Evolutionary conservation across 2,329 filamentous ascomycete species (phyloP).

Genomic region (Aspergillus bombycis): DNA sequence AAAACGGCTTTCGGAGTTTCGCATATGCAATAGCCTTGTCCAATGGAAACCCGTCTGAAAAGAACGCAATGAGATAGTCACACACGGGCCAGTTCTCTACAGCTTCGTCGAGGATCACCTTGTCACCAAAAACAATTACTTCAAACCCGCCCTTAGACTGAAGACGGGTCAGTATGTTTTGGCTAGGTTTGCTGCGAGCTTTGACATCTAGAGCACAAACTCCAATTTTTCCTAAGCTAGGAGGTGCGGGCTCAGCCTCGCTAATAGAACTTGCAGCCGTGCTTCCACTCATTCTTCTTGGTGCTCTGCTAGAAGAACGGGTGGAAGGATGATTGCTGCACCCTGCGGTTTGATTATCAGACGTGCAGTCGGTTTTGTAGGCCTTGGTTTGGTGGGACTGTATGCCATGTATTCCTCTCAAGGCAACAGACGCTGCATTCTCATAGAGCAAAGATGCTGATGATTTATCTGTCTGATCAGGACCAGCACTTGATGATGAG

Average conservation of each 20-base stretch:
- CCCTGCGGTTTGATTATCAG: conserved; percentile 41
- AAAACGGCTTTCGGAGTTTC: conserved; percentile 90
- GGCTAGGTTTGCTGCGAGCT: conserved; percentile 92
- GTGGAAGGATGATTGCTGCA: conserved; percentile 36
- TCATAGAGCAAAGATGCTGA: conserved; percentile 22
- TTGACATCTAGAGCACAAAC: conserved; percentile 96
- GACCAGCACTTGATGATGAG: conserved; percentile 4
- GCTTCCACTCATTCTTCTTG: conserved; percentile 78
- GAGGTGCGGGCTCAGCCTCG: conserved; percentile 52
- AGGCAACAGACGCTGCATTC: conserved; percentile 21
- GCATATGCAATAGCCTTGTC: conserved; percentile 97
- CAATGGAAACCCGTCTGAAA: conserved; percentile 94
- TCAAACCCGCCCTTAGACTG: conserved; percentile 93
- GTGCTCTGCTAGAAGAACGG: conserved; percentile 67
- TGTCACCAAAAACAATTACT: conserved; percentile 96
- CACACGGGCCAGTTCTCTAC: conserved; percentile 96
- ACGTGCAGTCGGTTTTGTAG: conserved; percentile 23
- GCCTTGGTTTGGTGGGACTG: conserved; percentile 22
- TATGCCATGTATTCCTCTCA: conserved; percentile 8
- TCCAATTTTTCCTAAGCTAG: conserved; percentile 70
- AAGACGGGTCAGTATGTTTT: conserved; percentile 91
- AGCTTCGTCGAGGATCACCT: conserved; percentile 95
- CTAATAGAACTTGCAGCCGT: conserved; percentile 81
- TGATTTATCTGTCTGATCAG: conserved; percentile 19
- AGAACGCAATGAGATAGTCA: conserved; percentile 97